These are phyloP conservation scores for Pterulicium gracile DNA, from an alignment of 1,284 basidiomycete genomes.

Conservation along the genomic window DNA sequence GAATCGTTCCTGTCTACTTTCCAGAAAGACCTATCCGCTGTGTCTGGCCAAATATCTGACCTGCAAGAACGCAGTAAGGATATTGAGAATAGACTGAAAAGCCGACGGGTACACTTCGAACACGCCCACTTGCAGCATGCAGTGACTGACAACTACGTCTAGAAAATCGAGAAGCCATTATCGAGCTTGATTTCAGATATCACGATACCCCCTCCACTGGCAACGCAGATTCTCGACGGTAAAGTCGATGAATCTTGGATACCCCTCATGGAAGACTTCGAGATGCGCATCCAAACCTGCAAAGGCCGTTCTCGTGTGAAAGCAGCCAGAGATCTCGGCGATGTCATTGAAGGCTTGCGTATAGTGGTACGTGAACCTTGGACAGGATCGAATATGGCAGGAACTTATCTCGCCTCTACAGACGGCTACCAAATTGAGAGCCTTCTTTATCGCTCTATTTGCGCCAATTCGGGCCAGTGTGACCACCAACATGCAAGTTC, in stretches of 20 bases:
- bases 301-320: slow-evolving; percentile 70
- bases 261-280: slow-evolving; percentile 68
- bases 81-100: slow-evolving; percentile 81
- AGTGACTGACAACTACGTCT: too few relatives aligned
- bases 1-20: slow-evolving; percentile 91
- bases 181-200: slow-evolving; percentile 74
- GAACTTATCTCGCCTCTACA: slow-evolving; percentile 21
- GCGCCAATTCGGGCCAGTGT: slow-evolving; percentile 77
- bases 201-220: slow-evolving; percentile 73
- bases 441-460: slow-evolving; percentile 77
- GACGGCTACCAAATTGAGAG: slow-evolving; percentile 84
- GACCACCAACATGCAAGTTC: slow-evolving; percentile 86
- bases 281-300: slow-evolving; percentile 60
- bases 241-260: slow-evolving; percentile 81
- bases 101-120: slow-evolving; percentile 60
- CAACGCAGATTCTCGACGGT: slow-evolving; percentile 76
- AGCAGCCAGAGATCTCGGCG: slow-evolving; percentile 72
- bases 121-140: too few relatives aligned
- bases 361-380: slow-evolving; percentile 53
- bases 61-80: slow-evolving; percentile 84
- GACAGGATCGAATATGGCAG: neutral
- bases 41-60: slow-evolving; percentile 92
- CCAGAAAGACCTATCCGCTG: slow-evolving; percentile 85
- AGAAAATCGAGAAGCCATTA: slow-evolving; percentile 86
- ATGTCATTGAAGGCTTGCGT: slow-evolving; percentile 77